A percentile compares a stretch with the other conserved stretches of the same genome.
phyloP scores from a whole-genome alignment of 1,284 basidiomycete species.

The Crepidotus sp. region DNA sequence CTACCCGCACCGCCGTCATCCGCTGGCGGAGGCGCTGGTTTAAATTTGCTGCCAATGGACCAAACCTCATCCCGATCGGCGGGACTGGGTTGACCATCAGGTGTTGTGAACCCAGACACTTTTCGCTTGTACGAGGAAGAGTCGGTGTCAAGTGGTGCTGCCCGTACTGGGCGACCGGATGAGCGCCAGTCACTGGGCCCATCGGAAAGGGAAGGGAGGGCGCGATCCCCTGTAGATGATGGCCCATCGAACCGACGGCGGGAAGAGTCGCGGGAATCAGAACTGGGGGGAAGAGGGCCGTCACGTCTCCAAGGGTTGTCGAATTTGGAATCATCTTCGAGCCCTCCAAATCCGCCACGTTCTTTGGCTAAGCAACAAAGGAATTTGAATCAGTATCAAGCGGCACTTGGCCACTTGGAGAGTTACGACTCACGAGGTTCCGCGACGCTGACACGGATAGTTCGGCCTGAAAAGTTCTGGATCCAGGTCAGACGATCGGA shows the following conservation, averaged over 20 bases:
- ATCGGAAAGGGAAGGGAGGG: slow-evolving; percentile 41
- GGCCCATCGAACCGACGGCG: slow-evolving; percentile 56
- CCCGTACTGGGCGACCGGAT: slow-evolving; percentile 38
- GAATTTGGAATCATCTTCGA: slow-evolving; percentile 66
- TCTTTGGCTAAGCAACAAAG: slow-evolving; percentile 62
- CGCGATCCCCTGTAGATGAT: slow-evolving; percentile 29
- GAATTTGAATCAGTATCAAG: slow-evolving; percentile 11
- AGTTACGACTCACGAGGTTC: slow-evolving; percentile 71
- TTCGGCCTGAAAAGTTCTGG: slow-evolving; percentile 69
- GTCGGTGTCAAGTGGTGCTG: slow-evolving; percentile 13
- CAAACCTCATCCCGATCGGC: slow-evolving; percentile 75
- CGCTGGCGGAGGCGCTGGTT: slow-evolving; percentile 32
- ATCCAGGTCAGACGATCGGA: slow-evolving; percentile 10
- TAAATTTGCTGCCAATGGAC: slow-evolving; percentile 65
- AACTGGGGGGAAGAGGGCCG: slow-evolving; percentile 70
- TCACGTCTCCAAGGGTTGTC: slow-evolving; percentile 80
- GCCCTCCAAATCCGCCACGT: slow-evolving; percentile 45
- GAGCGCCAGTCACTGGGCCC: slow-evolving; percentile 64
- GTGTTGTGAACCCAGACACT: slow-evolving; percentile 45
- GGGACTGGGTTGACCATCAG: slow-evolving; percentile 40
- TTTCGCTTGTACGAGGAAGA: slow-evolving; percentile 38
- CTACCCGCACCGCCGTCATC: slow-evolving; percentile 33
- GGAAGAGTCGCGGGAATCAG: slow-evolving; percentile 46
- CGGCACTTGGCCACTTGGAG: slow-evolving; percentile 1
- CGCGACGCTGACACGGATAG: slow-evolving; percentile 87